These are phyloP conservation scores for Ophiostoma fasciatum DNA, from an alignment of 2,329 filamentous ascomycete species.

Conservation along the genomic window DNA sequence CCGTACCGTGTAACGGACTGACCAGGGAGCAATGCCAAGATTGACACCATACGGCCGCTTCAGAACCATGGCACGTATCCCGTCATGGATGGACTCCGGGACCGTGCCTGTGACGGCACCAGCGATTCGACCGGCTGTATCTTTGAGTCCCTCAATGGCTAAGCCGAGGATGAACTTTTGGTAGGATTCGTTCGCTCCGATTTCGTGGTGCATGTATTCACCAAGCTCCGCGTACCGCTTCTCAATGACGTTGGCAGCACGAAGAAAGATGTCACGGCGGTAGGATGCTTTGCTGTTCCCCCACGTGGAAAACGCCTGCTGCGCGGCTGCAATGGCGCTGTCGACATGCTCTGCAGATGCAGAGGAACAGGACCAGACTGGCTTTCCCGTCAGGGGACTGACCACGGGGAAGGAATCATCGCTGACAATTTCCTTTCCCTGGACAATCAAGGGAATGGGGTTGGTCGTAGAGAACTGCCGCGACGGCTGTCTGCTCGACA, in stretches of 20 bases:
- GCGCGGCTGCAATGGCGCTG: no score
- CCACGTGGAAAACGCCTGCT: no score
- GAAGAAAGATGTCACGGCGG: slow-evolving; percentile 57
- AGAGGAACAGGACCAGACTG: no score
- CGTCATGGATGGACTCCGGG: background rate
- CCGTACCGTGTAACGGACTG: slow-evolving; percentile 14
- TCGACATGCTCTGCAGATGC: no score
- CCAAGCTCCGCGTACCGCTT: slow-evolving; percentile 43
- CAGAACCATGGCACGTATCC: slow-evolving; percentile 40
- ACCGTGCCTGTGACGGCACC: background rate
- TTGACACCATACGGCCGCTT: slow-evolving; percentile 70
- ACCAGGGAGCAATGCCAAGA: slow-evolving; percentile 72
- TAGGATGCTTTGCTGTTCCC: no score
- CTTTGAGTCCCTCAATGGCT: slow-evolving; percentile 23
- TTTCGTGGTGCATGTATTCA: slow-evolving; percentile 41
- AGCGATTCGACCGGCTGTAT: slow-evolving; percentile 26
- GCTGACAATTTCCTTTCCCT: no score
- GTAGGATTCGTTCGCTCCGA: slow-evolving; percentile 24
- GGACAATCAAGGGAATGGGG: no score
- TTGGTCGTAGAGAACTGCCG: no score
- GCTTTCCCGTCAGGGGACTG: no score
- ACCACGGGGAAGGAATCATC: no score
- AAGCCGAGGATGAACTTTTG: slow-evolving; percentile 24
- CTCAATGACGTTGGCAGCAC: slow-evolving; percentile 50
- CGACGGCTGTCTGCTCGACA: no score